Conservation (phyloP, 257 asterid genomes). For the Henckelia pumila region DNA sequence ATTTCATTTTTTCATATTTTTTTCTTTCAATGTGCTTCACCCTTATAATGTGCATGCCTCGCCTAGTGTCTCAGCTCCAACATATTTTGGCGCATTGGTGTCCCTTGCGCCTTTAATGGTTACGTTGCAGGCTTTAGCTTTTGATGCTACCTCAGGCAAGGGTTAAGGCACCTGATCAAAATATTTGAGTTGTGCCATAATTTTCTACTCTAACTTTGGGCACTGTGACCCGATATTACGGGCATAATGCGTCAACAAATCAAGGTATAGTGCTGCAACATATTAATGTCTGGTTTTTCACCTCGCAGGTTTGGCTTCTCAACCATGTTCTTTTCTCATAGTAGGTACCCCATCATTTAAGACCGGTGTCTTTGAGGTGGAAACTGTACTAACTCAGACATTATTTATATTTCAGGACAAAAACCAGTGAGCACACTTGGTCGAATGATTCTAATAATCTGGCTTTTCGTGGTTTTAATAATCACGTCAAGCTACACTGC, state of each 20-base stretch:
- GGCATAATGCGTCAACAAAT: neutral
- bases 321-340: constrained; percentile 68
- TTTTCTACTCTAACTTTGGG: too few relatives aligned
- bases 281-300: constrained; percentile 22
- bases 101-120: too few relatives aligned
- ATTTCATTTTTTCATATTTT: too few relatives aligned
- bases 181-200: too few relatives aligned
- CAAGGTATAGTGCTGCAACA: constrained; percentile 2
- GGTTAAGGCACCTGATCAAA: too few relatives aligned
- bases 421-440: constrained; percentile 67
- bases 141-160: too few relatives aligned
- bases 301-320: constrained; percentile 89
- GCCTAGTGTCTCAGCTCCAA: too few relatives aligned
- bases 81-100: neutral
- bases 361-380: neutral
- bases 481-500: constrained; percentile 79
- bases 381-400: constrained; percentile 10
- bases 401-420: constrained; percentile 51
- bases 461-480: constrained; percentile 80
- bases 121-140: too few relatives aligned
- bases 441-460: constrained; percentile 65
- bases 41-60: too few relatives aligned
- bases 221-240: too few relatives aligned
- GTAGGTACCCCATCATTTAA: constrained; percentile 40
- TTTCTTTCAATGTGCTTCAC: too few relatives aligned